Base-by-base conservation (phyloP, 805 yeast genomes). In the Myxozyma mucilagina region DNA sequence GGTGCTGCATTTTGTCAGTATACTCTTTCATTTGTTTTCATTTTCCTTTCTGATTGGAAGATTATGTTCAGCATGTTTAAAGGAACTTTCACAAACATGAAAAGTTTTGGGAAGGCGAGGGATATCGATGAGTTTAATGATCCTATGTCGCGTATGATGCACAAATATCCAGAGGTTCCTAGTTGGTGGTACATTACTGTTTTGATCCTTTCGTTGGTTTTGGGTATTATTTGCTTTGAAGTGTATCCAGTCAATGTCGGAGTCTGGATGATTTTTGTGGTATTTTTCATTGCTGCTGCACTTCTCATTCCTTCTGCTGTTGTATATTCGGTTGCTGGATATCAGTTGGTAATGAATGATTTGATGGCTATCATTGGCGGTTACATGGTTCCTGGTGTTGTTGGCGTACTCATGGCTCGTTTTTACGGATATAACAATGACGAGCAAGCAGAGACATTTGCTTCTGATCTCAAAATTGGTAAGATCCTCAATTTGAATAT, bases 241-340 rank as follows among this genome's bases (percentile, higher is more conserved):
- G 72, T 71, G 0, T 80, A 79, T 74, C 74, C 77, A 48, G 74
- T 81, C 2, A 73, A 70, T 32, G 80, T 85, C 1, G 86, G 87
- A 0, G 77, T 84, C n/a, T 85, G 86, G 86, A 85, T 86, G 1
- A 75, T 86, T 24, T 76, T 84, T 59, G 79, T 86, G 61, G 84
- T 85, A 1, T 74, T 85, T 10, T 74, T 76, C n/a, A 77, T 87
- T 63, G 82, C 85, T 52, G 71, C 81, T 45, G 72, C 83, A 10
- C 80, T 86, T 69, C 73, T 86, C 53, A 74, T 87, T 48, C 91
- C 90, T 4, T 76, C 84, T 20, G 84, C 86, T 1, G 75, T 86
- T 20, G 79, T 87, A 55, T 82, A 79, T 31, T 86, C 89, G 3
- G 80, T 83, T 32, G 84, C 90, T 0, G 87, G 87, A 74, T 80